Conservation (phyloP, 176 grass and related monocot genomes). For the Coix lacrymajobi region DNA sequence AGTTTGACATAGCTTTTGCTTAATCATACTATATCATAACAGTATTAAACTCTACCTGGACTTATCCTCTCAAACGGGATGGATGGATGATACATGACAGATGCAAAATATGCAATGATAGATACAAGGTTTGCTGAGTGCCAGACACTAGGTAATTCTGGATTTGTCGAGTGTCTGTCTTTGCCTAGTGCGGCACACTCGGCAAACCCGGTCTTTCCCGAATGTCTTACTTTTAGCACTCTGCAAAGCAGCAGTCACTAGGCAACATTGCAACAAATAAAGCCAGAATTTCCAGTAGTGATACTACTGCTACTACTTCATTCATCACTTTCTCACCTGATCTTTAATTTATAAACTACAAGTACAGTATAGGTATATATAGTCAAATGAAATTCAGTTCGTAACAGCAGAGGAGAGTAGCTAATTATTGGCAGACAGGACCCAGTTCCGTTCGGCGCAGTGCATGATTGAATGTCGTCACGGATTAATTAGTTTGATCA, state of each 20-base stretch:
- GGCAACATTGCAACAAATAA: no score
- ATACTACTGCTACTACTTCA: no score
- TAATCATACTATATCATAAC: not conserved
- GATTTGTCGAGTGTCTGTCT: no score
- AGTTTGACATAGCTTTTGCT: not conserved
- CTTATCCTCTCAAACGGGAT: not conserved
- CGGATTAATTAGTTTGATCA: not conserved
- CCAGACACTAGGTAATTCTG: no score
- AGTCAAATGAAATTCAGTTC: slow-evolving; percentile 12
- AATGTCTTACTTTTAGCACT: no score
- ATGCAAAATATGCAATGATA: no score
- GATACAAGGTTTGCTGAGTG: no score
- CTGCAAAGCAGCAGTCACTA: no score
- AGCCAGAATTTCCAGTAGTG: no score
- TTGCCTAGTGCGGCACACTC: no score
- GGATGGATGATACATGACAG: no score
- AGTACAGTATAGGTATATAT: not conserved
- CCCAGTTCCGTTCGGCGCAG: slow-evolving; percentile 40
- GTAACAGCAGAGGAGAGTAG: not conserved
- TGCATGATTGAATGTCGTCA: slow-evolving; percentile 26
- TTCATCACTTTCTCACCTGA: slow-evolving; percentile 12
- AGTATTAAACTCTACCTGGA: not conserved
- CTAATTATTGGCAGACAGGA: slow-evolving; percentile 33
- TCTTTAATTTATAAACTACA: slow-evolving; percentile 20
- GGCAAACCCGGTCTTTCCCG: no score